Conservation (phyloP, 495 filamentous ascomycete species). For the Elaphomyces granulatus region DNA sequence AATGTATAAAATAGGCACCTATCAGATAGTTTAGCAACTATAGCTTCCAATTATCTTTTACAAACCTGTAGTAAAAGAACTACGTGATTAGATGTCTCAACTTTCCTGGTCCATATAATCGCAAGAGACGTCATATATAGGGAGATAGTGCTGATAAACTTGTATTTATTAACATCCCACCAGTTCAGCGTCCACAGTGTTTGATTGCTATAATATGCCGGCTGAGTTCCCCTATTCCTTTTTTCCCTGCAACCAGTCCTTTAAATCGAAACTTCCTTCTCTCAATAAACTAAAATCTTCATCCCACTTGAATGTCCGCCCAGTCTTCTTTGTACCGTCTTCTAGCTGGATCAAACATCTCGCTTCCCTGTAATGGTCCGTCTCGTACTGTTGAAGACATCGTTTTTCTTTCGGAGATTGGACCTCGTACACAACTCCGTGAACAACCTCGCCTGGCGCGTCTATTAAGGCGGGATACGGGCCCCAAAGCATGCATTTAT, state of each 20-base stretch:
- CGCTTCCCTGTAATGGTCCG: slow-evolving; percentile 9
- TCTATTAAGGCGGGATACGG: slow-evolving; percentile 19
- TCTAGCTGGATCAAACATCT: slow-evolving; percentile 13
- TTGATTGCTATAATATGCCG: too few relatives aligned
- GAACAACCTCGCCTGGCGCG: slow-evolving; percentile 5
- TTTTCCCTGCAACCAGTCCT: slow-evolving; percentile 11
- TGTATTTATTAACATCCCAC: too few relatives aligned
- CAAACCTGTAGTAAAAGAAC: too few relatives aligned
- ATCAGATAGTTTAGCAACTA: too few relatives aligned
- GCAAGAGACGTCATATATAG: too few relatives aligned
- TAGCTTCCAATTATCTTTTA: too few relatives aligned
- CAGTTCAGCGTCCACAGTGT: too few relatives aligned
- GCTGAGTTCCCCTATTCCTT: too few relatives aligned
- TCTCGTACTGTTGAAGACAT: slow-evolving; percentile 19
- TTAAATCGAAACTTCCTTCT: slow-evolving; percentile 17
- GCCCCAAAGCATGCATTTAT: slow-evolving; percentile 14
- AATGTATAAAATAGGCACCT: too few relatives aligned
- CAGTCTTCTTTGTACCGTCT: slow-evolving; percentile 10
- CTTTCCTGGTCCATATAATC: too few relatives aligned
- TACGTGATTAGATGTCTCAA: too few relatives aligned
- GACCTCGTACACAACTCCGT: slow-evolving; percentile 18
- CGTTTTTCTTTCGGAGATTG: slow-evolving; percentile 8
- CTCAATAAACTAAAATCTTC: slow-evolving; percentile 14
- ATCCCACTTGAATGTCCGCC: slow-evolving; percentile 18
- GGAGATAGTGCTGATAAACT: too few relatives aligned